Percentiles rank a stretch among this genome's conserved stretches.
Conservation (phyloP, 495 filamentous ascomycete genomes). For the Clavariopsis aquatica region DNA sequence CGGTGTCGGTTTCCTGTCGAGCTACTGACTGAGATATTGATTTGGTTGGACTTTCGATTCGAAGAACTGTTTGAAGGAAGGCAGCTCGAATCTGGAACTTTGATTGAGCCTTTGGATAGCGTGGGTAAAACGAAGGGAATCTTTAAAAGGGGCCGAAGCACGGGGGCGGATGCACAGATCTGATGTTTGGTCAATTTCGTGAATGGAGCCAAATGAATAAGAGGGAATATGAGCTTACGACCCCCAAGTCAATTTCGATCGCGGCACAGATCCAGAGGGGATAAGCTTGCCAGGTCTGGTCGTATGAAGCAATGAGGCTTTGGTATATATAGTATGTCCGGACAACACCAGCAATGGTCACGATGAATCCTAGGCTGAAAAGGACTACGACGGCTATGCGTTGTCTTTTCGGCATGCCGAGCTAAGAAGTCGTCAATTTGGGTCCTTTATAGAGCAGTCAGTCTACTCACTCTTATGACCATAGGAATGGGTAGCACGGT, state of each 20-base stretch:
- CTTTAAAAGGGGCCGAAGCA: conserved; percentile 22
- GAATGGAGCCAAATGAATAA: neutral
- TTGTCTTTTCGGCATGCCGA: conserved; percentile 58
- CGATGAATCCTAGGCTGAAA: conserved; percentile 60
- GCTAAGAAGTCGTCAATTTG: conserved; percentile 12
- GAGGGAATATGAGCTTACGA: conserved; percentile 51
- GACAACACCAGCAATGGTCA: conserved; percentile 58
- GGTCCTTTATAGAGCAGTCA: too few relatives aligned
- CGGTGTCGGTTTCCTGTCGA: neutral
- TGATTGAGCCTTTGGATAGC: conserved; percentile 1
- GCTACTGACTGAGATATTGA: neutral
- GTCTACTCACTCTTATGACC: conserved; percentile 45
- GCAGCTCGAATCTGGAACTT: neutral
- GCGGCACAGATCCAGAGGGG: conserved; percentile 54
- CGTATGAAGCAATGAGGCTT: conserved; percentile 52
- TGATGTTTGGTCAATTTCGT: conserved; percentile 4
- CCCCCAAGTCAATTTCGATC: conserved; percentile 61
- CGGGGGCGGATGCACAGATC: conserved; percentile 30
- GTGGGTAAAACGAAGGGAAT: neutral
- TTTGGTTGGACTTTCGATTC: neutral
- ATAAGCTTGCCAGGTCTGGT: conserved; percentile 59
- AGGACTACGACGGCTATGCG: conserved; percentile 59
- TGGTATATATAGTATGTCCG: conserved; percentile 58
- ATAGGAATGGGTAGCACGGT: conserved; percentile 63
- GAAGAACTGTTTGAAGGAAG: too few relatives aligned